Conservation (phyloP, 2,329 filamentous ascomycete species). For the Penicillium capsulatum region DNA sequence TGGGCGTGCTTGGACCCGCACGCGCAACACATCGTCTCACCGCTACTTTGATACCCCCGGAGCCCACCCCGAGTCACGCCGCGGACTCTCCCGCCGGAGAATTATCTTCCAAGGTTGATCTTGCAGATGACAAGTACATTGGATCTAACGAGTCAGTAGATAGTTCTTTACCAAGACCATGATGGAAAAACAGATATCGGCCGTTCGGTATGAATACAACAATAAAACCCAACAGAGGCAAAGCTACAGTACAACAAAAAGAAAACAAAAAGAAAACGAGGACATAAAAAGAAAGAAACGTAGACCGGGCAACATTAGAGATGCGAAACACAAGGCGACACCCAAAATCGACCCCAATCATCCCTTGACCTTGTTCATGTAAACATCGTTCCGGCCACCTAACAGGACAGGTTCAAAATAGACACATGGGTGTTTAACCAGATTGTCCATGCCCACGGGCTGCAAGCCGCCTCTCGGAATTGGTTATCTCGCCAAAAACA, state of each 20-base stretch:
- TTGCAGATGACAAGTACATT: too few species aligned
- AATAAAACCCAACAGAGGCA: neutral
- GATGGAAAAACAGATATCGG: too few species aligned
- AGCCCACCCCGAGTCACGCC: constrained; percentile 11
- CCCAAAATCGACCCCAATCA: constrained; percentile 8
- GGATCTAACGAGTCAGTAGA: too few species aligned
- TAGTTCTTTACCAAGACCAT: too few species aligned
- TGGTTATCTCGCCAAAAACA: constrained; percentile 33
- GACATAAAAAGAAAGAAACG: too few species aligned
- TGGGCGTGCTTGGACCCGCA: constrained; percentile 12
- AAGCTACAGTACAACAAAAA: constrained; percentile 16
- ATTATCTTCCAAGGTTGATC: too few species aligned
- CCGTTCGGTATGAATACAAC: constrained; percentile 1
- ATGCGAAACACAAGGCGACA: constrained; percentile 9
- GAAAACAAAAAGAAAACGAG: too few species aligned
- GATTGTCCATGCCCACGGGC: neutral
- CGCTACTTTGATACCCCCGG: constrained; percentile 17
- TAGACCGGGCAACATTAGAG: constrained; percentile 5
- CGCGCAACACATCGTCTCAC: constrained; percentile 20
- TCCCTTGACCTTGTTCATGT: constrained; percentile 5
- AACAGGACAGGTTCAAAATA: constrained; percentile 4
- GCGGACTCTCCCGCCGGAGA: constrained; percentile 7
- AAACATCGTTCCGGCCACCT: constrained; percentile 3
- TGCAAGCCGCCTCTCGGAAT: neutral
- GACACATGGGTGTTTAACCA: neutral